A percentile compares a stretch with the other conserved stretches of the same genome.
These are phyloP conservation scores for Baorangia bicolor DNA, from an alignment of 768 basidiomycete genomes.

Conservation along the genomic window DNA sequence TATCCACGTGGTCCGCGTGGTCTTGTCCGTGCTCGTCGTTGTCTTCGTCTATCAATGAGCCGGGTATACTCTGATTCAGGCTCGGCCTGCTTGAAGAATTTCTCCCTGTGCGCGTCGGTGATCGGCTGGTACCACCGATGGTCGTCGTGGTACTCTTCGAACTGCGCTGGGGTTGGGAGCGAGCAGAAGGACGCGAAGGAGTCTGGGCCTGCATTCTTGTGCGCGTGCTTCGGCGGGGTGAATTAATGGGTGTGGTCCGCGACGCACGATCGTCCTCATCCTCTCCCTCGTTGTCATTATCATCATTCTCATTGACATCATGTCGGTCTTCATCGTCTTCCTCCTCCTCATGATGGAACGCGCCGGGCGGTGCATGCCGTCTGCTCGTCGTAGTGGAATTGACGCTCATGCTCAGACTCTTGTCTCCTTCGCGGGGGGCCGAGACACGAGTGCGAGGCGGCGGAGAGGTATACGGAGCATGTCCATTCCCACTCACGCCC, in stretches of 20 bases:
- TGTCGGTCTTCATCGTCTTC: slow-evolving; percentile 22
- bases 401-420: slow-evolving; percentile 11
- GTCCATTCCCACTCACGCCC: not conserved
- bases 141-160: slow-evolving; percentile 1
- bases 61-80: slow-evolving; percentile 40
- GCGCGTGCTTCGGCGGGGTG: slow-evolving; percentile 15
- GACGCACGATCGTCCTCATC: slow-evolving; percentile 8
- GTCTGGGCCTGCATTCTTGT: slow-evolving; percentile 9
- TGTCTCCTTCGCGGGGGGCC: slow-evolving; percentile 10
- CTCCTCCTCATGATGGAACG: slow-evolving; percentile 45
- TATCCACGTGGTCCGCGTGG: slow-evolving; percentile 25
- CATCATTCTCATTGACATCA: slow-evolving; percentile 11
- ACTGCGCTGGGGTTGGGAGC: slow-evolving; percentile 10
- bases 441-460: slow-evolving; percentile 10
- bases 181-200: slow-evolving; percentile 12
- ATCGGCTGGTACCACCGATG: not conserved
- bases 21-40: slow-evolving; percentile 22
- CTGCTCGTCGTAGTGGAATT: slow-evolving; percentile 13
- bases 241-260: slow-evolving; percentile 7
- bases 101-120: slow-evolving; percentile 1
- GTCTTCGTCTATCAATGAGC: slow-evolving; percentile 42
- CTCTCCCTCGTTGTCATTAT: slow-evolving; percentile 24
- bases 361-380: slow-evolving; percentile 43
- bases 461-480: slow-evolving; percentile 1
- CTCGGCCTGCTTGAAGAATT: slow-evolving; percentile 6